phyloP scores from a whole-genome alignment of 805 yeast species.

The Kodamaea restingae region DNA sequence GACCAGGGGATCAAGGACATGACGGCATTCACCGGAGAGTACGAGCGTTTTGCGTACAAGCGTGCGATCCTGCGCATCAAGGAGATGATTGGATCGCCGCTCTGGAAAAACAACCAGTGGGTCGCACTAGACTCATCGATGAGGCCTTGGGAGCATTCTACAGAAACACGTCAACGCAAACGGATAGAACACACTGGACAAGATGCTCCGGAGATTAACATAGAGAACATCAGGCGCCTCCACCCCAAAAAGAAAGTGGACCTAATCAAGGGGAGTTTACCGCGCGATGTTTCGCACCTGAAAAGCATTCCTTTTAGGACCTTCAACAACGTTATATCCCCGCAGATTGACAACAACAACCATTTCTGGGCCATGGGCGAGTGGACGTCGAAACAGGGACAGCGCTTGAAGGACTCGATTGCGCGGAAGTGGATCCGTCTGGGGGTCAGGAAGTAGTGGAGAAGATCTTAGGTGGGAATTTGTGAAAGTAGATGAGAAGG shows the following conservation, averaged over 20 bases:
- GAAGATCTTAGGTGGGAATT: not conserved
- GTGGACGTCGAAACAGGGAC: slow-evolving; percentile 49
- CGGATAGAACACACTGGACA: not conserved
- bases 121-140: slow-evolving; percentile 46
- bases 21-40: slow-evolving; percentile 68
- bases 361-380: slow-evolving; percentile 70
- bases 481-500: too few species aligned
- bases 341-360: slow-evolving; percentile 33
- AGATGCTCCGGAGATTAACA: not conserved
- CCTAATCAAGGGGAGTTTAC: slow-evolving; percentile 13
- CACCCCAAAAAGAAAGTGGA: slow-evolving; percentile 2
- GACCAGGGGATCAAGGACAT: slow-evolving; percentile 43
- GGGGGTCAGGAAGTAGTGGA: slow-evolving; percentile 15
- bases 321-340: slow-evolving; percentile 22
- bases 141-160: slow-evolving; percentile 54
- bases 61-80: slow-evolving; percentile 64
- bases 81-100: slow-evolving; percentile 51
- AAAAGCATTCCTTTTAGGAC: slow-evolving; percentile 4
- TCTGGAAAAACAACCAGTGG: slow-evolving; percentile 54
- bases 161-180: not conserved
- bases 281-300: slow-evolving; percentile 21
- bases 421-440: slow-evolving; percentile 53
- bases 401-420: slow-evolving; percentile 47
- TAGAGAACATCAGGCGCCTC: not conserved
- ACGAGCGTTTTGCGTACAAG: slow-evolving; percentile 68